Evolutionary conservation across 768 basidiomycete species (phyloP).

Genomic region (Mycena sanguinolenta): DNA sequence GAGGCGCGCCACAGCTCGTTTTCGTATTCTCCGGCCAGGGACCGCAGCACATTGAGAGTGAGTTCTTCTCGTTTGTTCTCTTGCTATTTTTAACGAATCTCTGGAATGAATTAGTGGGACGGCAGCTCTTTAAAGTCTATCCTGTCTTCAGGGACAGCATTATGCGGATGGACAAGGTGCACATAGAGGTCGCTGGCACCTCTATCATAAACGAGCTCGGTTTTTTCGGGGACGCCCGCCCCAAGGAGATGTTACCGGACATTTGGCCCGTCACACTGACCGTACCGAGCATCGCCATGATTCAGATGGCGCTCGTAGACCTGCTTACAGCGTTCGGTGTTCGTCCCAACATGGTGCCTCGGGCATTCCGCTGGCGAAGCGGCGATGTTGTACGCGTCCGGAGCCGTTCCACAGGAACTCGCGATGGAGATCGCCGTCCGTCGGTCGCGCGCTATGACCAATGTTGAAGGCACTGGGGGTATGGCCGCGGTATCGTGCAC

Average conservation of each 20-base stretch:
- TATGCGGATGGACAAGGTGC: conserved; percentile 51
- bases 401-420: conserved; percentile 52
- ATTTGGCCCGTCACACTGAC: conserved; percentile 52
- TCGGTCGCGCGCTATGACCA: conserved; percentile 51
- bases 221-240: background rate
- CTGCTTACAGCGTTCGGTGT: conserved; percentile 51
- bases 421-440: conserved; percentile 58
- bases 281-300: conserved; percentile 55
- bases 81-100: too few relatives aligned
- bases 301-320: conserved; percentile 62
- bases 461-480: conserved; percentile 50
- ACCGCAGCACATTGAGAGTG: conserved; percentile 1
- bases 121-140: conserved; percentile 50
- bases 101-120: conserved; percentile 49
- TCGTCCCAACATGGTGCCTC: conserved; percentile 51
- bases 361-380: conserved; percentile 65
- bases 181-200: conserved; percentile 45
- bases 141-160: conserved; percentile 55
- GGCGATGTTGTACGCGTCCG: conserved; percentile 57
- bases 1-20: conserved; percentile 41
- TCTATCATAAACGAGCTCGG: conserved; percentile 49
- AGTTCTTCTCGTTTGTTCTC: too few relatives aligned
- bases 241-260: background rate
- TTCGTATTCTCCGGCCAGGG: conserved; percentile 4
- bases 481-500: conserved; percentile 61